A percentile compares a stretch with the other conserved stretches of the same genome.
Conservation (phyloP, 2,329 filamentous ascomycete genomes). For the Tolypocladium ophioglossoides region DNA sequence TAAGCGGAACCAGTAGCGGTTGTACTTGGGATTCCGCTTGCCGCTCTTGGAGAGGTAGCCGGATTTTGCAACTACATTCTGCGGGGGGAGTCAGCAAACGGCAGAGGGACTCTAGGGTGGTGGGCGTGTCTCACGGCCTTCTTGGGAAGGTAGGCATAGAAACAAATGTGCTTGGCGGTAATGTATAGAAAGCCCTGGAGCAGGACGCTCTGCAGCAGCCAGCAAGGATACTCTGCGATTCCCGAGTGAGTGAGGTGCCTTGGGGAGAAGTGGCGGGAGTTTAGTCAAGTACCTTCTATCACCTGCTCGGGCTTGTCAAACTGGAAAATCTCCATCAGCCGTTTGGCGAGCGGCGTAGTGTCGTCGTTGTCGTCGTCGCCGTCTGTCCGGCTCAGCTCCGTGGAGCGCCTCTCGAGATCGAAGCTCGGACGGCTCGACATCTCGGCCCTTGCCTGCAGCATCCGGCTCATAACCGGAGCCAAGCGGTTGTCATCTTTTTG, state of each 20-base stretch:
- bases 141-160: constrained; percentile 94
- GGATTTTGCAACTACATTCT: constrained; percentile 70
- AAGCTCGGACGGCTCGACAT: constrained; percentile 49
- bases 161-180: constrained; percentile 85
- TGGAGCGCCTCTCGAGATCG: constrained; percentile 38
- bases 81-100: constrained; percentile 9
- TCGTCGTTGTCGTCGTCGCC: constrained; percentile 24
- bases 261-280: not conserved
- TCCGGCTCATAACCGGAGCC: constrained; percentile 66
- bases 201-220: constrained; percentile 81
- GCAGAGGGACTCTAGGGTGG: not conserved
- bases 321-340: constrained; percentile 74
- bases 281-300: constrained; percentile 49
- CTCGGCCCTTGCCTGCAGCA: constrained; percentile 61
- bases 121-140: constrained; percentile 53
- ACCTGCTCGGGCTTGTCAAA: constrained; percentile 78
- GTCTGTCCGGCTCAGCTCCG: constrained; percentile 23
- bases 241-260: not conserved
- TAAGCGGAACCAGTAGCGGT: constrained; percentile 84
- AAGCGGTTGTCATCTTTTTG: constrained; percentile 33
- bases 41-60: constrained; percentile 84
- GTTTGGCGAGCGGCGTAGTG: constrained; percentile 53
- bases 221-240: constrained; percentile 74
- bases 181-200: constrained; percentile 96
- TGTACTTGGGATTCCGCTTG: constrained; percentile 77